Evolutionary conservation across 1,284 basidiomycete species (phyloP).

Genomic region (Rhodotorula sp.): DNA sequence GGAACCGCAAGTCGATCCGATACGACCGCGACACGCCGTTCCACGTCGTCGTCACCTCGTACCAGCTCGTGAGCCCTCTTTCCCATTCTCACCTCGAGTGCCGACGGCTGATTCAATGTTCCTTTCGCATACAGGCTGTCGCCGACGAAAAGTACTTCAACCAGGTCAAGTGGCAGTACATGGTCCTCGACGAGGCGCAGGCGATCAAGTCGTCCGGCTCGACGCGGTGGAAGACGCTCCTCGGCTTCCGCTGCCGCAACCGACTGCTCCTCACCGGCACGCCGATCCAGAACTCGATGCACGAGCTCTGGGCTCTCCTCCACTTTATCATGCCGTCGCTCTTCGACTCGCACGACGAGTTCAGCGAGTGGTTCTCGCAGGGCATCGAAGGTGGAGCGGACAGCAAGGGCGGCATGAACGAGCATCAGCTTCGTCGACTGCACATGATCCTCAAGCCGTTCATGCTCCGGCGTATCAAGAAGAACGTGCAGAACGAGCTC

Average conservation of each 20-base stretch:
- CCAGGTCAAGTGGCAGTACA: slow-evolving; percentile 98
- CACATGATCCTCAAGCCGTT: slow-evolving; percentile 99
- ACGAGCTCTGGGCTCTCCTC: slow-evolving; percentile 98
- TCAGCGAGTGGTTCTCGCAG: slow-evolving; percentile 99
- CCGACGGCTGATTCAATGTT: not conserved
- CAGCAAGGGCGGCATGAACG: slow-evolving; percentile 88
- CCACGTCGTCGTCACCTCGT: slow-evolving; percentile 95
- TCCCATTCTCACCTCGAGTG: slow-evolving; percentile 44
- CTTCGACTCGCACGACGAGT: slow-evolving; percentile 99
- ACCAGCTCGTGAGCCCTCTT: slow-evolving; percentile 70
- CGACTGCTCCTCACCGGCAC: slow-evolving; percentile 93
- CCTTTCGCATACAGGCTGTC: slow-evolving; percentile 62
- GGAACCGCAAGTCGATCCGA: slow-evolving; percentile 96
- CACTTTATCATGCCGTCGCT: slow-evolving; percentile 99
- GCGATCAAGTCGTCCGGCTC: slow-evolving; percentile 99
- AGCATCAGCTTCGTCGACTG: slow-evolving; percentile 89
- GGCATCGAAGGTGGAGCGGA: slow-evolving; percentile 90
- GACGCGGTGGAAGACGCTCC: slow-evolving; percentile 94
- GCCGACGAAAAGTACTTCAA: slow-evolving; percentile 99
- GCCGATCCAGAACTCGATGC: slow-evolving; percentile 99
- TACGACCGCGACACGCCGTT: slow-evolving; percentile 95
- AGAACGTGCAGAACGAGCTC: slow-evolving; percentile 99
- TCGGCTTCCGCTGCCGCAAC: slow-evolving; percentile 96
- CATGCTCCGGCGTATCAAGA: slow-evolving; percentile 96
- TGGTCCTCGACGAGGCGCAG: slow-evolving; percentile 98